Evolutionary conservation across 805 yeast species (phyloP), one percentile per base, ranked within the genome.

Genomic region (Wilhelminamyces savonicus): DNA sequence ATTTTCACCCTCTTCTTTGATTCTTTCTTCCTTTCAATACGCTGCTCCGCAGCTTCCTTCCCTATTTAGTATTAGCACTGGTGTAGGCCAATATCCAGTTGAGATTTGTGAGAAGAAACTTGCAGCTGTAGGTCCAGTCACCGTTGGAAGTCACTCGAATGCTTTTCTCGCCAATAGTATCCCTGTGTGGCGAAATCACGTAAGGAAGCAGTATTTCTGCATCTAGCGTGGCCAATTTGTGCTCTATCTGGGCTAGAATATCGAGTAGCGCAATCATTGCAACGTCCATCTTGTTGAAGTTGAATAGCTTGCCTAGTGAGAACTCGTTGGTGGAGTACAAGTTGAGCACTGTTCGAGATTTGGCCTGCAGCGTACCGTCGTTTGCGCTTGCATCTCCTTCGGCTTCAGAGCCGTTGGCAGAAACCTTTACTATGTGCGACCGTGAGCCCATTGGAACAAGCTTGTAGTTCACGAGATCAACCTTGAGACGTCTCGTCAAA

Each of bases 121-220:
- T 81, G 56, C 95, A 87, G 1, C 94, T 90, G 16, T 80, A 74
- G 0, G 96, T 85, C 97, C 97, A 88, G 37, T 82, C 85, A 26
- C 76, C 75, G 49, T 79, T 80, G 3, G 83, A 71, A 2, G 83
- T 74, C 2, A 85, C 69, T 27, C 78, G 63, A n/a, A 90, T 79
- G 28, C 83, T 74, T 32, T 76, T 71, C 1, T 84, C 87, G 1
- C 92, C 94, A 21, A 90, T 80, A 30, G 71, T 70, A 37, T 82
- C 95, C 7, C 67, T 69, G 16, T 44, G 50, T 5, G 43, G 14
- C 1, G 72, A 66, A 54, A 88, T 84, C 13, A 59, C 58, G 50
- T 86, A 86, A 0, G 97, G 96, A 13, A 86, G 53, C 26, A 78
- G 84, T 26, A 78, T 67, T 7, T 64, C 67, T 4, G 56, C 44